Base-by-base conservation (phyloP, 768 basidiomycete genomes). In the Xerocomus potaroensis region DNA sequence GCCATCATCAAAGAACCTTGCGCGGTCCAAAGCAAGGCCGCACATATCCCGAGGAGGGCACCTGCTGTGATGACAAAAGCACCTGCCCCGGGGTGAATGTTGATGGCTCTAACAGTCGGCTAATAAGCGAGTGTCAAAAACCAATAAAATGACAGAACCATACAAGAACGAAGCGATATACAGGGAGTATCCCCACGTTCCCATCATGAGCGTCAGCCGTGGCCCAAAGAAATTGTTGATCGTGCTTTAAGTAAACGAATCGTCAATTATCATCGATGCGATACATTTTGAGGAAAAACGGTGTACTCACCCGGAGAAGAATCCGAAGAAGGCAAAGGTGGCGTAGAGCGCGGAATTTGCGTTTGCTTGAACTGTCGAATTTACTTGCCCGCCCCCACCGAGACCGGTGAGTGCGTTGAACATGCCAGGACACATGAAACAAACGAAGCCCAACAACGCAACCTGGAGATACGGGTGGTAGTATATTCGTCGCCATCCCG, bases 321-420 rank as follows among this genome's bases (percentile, higher is more conserved):
- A 84, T 3, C 77, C 79, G 4, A 72, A 72, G 54, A 77, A 68
- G 16, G 81, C 78, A 56, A 84, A 83, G 8, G 76, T 77, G 1
- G 79, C 63, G 51, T 91, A 90, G 5, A 88, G 62, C 1, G 83
- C 78, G 0, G 80, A 68, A 54, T 79, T 87, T 3, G 84, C 75
- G 56, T 89, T 87, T 9, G 86, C 82, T 58, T 75, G 76, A 8
- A 79, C 84, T 3, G 69, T 72, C 4, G 76, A 43, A 55, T 86
- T 81, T 34, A 87, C 59, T 64, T 86, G 84, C 0, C 90, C 90
- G 34, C 86, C 88, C 35, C 76, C 88, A 4, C 91, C 90, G 36
- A 93, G 73, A 27, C 89, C 87, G 45, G 79, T 84, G 57, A 90
- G 69, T 0, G 87, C 81, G 58, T 90, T 91, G 68, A 87, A 90